Conservation (phyloP, 1,139 yeast genomes). For the Candida sojae region DNA sequence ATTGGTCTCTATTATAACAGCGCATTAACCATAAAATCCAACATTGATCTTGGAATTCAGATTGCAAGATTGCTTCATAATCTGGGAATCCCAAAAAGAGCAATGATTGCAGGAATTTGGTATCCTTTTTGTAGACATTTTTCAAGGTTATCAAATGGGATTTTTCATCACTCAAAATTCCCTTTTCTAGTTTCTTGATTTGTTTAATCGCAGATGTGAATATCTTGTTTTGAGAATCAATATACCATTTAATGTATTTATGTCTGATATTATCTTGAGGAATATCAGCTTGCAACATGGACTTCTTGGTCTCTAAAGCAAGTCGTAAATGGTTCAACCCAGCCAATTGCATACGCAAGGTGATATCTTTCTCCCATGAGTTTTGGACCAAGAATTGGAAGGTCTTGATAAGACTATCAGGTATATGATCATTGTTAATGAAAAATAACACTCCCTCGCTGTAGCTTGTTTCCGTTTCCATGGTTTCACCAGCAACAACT, state of each 20-base stretch:
- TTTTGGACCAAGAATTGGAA: constrained; percentile 54
- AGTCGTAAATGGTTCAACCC: constrained; percentile 58
- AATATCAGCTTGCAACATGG: constrained; percentile 17
- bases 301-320: constrained; percentile 51
- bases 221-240: constrained; percentile 48
- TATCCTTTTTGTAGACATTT: constrained; percentile 56
- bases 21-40: constrained; percentile 66
- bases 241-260: constrained; percentile 36
- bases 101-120: constrained; percentile 55
- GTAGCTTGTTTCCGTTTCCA: constrained; percentile 14
- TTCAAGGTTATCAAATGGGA: constrained; percentile 52
- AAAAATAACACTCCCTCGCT: constrained; percentile 48
- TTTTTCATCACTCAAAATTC: constrained; percentile 40
- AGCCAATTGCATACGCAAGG: constrained; percentile 56
- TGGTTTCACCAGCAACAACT: constrained; percentile 19
- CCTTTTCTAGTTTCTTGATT: constrained; percentile 53
- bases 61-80: constrained; percentile 51
- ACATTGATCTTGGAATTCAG: constrained; percentile 57
- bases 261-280: constrained; percentile 9
- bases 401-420: constrained; percentile 47
- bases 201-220: constrained; percentile 47
- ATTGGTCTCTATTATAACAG: constrained; percentile 48
- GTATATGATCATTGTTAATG: constrained; percentile 39
- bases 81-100: constrained; percentile 57
- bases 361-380: constrained; percentile 39